Percentiles rank a stretch among this genome's conserved stretches.
Conservation (phyloP, 2,329 filamentous ascomycete genomes). For the Elsinoe ampelina region DNA sequence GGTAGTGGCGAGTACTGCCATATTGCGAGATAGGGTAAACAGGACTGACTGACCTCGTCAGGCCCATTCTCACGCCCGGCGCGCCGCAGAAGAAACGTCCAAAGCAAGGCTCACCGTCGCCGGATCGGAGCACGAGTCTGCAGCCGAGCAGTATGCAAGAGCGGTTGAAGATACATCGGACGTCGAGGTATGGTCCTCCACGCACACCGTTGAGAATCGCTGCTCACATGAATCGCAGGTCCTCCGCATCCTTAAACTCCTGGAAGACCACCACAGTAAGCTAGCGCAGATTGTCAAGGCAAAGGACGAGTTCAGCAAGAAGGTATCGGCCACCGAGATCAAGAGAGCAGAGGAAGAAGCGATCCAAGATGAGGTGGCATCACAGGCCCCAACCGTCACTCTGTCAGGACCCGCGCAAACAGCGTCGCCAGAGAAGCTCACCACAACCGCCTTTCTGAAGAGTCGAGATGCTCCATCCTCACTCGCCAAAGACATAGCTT, state of each 20-base stretch:
- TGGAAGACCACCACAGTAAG: slow-evolving; percentile 79
- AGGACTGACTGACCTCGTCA: slow-evolving; percentile 27
- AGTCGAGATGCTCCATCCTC: slow-evolving; percentile 28
- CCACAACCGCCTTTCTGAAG: slow-evolving; percentile 12
- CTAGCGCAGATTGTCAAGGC: slow-evolving; percentile 74
- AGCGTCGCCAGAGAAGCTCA: background rate
- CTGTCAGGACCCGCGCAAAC: slow-evolving; percentile 14
- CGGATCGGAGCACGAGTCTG: slow-evolving; percentile 77
- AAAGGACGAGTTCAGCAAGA: slow-evolving; percentile 32
- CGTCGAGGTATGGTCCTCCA: slow-evolving; percentile 37
- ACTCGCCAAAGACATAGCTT: slow-evolving; percentile 31
- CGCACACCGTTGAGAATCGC: background rate
- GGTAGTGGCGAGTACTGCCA: background rate
- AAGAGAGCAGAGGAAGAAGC: slow-evolving; percentile 11
- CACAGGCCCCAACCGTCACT: slow-evolving; percentile 14
- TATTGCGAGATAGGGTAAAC: background rate
- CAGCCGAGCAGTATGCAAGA: slow-evolving; percentile 78
- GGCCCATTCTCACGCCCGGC: slow-evolving; percentile 83
- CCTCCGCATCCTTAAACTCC: slow-evolving; percentile 69
- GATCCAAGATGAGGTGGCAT: background rate
- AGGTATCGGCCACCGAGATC: slow-evolving; percentile 3
- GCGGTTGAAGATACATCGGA: slow-evolving; percentile 65
- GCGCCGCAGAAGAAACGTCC: slow-evolving; percentile 63
- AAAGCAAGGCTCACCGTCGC: slow-evolving; percentile 67
- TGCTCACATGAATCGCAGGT: slow-evolving; percentile 52